phyloP scores from a whole-genome alignment of 2,329 filamentous ascomycete species.

The Knoxdaviesia proteae region DNA sequence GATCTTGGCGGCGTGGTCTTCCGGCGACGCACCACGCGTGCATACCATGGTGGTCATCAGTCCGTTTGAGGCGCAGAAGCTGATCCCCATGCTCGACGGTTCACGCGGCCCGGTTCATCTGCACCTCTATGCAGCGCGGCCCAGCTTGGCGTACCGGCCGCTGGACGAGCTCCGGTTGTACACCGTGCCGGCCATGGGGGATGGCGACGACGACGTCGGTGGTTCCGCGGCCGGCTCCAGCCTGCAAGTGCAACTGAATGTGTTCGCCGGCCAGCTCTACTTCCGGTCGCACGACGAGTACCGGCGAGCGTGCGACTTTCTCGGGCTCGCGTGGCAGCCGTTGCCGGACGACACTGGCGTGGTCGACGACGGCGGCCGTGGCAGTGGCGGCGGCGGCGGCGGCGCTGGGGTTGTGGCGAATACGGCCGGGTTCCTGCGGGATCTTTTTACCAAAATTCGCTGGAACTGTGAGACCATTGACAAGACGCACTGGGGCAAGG shows the following conservation, averaged over 20 bases:
- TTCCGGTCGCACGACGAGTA: slow-evolving; percentile 34
- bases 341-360: background rate
- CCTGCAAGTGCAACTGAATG: slow-evolving; percentile 29
- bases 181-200: slow-evolving; percentile 11
- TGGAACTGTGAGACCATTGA: too few relatives aligned
- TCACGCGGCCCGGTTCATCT: slow-evolving; percentile 9
- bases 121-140: slow-evolving; percentile 29
- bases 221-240: background rate
- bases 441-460: too few relatives aligned
- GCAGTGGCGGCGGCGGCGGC: too few relatives aligned
- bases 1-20: slow-evolving; percentile 15
- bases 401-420: too few relatives aligned
- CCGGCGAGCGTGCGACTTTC: slow-evolving; percentile 21
- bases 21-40: background rate
- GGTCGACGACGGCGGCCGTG: too few relatives aligned
- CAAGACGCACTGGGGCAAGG: too few relatives aligned
- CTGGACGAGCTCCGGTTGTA: slow-evolving; percentile 26
- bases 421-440: too few relatives aligned
- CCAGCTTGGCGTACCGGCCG: slow-evolving; percentile 13
- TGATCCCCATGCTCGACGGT: slow-evolving; percentile 13
- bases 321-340: slow-evolving; percentile 21
- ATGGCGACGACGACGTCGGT: slow-evolving; percentile 4
- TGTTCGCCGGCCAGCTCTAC: slow-evolving; percentile 51
- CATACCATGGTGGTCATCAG: slow-evolving; percentile 34
- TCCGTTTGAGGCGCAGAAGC: slow-evolving; percentile 34